Evolutionary conservation across 2,329 filamentous ascomycete genomes (phyloP).

Genomic region (Diplodia intermedia): DNA sequence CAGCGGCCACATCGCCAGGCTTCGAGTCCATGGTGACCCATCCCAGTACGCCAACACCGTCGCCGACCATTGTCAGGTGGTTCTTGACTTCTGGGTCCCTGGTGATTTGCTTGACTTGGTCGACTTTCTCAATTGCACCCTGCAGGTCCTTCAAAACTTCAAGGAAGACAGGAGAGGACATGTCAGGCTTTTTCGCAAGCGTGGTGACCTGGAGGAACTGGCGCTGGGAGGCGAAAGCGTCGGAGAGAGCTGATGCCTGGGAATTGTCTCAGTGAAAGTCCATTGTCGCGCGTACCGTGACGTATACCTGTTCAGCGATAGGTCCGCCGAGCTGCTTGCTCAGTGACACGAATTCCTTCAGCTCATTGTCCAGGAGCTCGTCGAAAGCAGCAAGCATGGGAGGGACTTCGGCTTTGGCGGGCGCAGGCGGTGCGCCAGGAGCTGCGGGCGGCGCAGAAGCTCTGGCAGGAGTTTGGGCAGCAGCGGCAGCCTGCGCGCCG

Average conservation of each 20-base stretch:
- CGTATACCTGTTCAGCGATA: constrained; percentile 77
- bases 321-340: constrained; percentile 80
- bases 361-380: constrained; percentile 72
- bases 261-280: constrained; percentile 16
- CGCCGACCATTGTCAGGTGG: constrained; percentile 84
- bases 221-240: constrained; percentile 82
- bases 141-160: constrained; percentile 88
- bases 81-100: constrained; percentile 76
- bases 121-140: constrained; percentile 78
- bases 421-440: constrained; percentile 40
- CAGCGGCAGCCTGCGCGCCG: constrained; percentile 44
- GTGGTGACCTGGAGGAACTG: constrained; percentile 87
- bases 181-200: constrained; percentile 89
- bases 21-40: constrained; percentile 86
- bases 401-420: constrained; percentile 46
- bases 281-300: not conserved
- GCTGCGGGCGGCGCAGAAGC: constrained; percentile 39
- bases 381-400: constrained; percentile 89
- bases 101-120: constrained; percentile 81
- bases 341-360: constrained; percentile 78
- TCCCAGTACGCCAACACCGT: constrained; percentile 86
- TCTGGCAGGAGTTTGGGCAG: constrained; percentile 36
- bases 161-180: constrained; percentile 71
- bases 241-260: constrained; percentile 62
- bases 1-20: constrained; percentile 84